Evolutionary conservation across 2,329 filamentous ascomycete genomes (phyloP), one percentile per base, ranked within the genome.

Genomic region (Exophiala sideris): DNA sequence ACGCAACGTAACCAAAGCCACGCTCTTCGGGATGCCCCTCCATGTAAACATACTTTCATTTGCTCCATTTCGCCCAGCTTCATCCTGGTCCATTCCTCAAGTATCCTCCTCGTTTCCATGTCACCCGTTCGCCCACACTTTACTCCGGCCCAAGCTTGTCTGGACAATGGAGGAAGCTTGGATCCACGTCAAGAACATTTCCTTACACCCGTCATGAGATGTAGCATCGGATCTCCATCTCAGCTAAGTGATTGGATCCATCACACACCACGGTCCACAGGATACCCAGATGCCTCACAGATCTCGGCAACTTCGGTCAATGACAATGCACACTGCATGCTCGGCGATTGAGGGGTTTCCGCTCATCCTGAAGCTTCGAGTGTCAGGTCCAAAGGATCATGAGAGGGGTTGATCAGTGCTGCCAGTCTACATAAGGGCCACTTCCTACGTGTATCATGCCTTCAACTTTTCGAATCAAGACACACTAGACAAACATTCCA

Each of bases 181-280:
- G 38, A 38, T 48, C 54, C 50, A 49, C 21, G 51, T 52, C 29
- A 11, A 50, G 51, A 50, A 53, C 49, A 51, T 57, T 46, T 60
- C 57, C 57, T 50, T 60, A 60, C 36, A 54, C 42, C 57, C 57
- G 57, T 60, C 57, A 60, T 57, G 57, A 60, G 57, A 60, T 45
- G 54, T 51, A 20, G 45, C 51, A 57, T 35, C 52, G 34, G 29
- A 34, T 36, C 16, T 21, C 6, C 46, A 36, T 45, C 18, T 35
- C 41, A 32, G 38, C 11, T 40, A 36, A 55, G 56, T 56, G 56
- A 52, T 42, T 32, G 11, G 41, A 20, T n/a, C 20, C 45, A 12
- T n/a, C 18, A 20, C 9, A 34, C 33, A 21, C 38, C 18, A 33
- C 34, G 54, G 48, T 45, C 54, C 54, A 57, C 51, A 52, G 45